Percentiles rank a stretch among this genome's conserved stretches.
These are phyloP conservation scores for Aspergillus tanneri DNA, from an alignment of 2,329 filamentous ascomycete genomes.

Conservation along the genomic window DNA sequence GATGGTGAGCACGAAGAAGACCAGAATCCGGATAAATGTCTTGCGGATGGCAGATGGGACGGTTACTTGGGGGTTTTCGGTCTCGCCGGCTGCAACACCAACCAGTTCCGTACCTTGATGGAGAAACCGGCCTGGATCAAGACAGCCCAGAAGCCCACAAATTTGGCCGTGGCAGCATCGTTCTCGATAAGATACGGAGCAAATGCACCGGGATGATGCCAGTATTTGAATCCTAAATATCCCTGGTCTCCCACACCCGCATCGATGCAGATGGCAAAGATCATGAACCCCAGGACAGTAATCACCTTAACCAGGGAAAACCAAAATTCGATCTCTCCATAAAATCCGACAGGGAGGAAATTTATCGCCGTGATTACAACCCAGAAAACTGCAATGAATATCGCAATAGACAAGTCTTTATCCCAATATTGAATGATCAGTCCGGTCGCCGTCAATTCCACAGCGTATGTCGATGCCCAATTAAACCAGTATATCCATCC, in stretches of 20 bases:
- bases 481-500: constrained; percentile 82
- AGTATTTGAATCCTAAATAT: constrained; percentile 71
- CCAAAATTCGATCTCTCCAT: constrained; percentile 72
- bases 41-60: constrained; percentile 70
- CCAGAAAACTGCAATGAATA: constrained; percentile 73
- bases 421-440: constrained; percentile 76
- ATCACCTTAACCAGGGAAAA: constrained; percentile 72
- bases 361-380: constrained; percentile 66
- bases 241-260: constrained; percentile 67
- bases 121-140: constrained; percentile 44
- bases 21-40: constrained; percentile 71
- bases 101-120: constrained; percentile 67
- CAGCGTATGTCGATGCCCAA: constrained; percentile 70
- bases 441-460: constrained; percentile 68
- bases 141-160: constrained; percentile 59
- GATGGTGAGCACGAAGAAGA: constrained; percentile 48
- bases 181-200: constrained; percentile 63
- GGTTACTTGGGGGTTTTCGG: constrained; percentile 66
- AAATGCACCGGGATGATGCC: constrained; percentile 67
- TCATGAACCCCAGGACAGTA: constrained; percentile 73
- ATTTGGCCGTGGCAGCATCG: constrained; percentile 56
- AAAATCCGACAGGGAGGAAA: constrained; percentile 68
- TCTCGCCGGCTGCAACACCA: constrained; percentile 72
- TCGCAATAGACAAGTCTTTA: constrained; percentile 58
- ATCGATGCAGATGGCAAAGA: constrained; percentile 73